Evolutionary conservation across 306 rosid genomes (phyloP).

Genomic region (Malus sieversii): DNA sequence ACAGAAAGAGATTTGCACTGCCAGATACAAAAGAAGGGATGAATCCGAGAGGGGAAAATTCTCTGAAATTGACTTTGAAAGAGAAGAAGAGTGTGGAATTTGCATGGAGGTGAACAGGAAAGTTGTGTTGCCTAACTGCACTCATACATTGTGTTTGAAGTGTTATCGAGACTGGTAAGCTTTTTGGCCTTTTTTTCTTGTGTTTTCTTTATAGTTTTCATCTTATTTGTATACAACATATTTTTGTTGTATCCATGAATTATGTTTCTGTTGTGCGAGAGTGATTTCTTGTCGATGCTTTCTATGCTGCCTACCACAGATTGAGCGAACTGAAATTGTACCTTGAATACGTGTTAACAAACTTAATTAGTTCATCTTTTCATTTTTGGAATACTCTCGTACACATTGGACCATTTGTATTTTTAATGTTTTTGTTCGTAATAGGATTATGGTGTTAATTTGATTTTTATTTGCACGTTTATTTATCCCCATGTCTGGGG

Average conservation of each 20-base stretch:
- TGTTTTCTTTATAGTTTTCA: not conserved
- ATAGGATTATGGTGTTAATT: not conserved
- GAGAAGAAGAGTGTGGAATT: constrained; percentile 92
- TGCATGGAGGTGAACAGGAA: constrained; percentile 77
- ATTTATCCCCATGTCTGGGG: not conserved
- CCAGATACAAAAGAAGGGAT: constrained; percentile 48
- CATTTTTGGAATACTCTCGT: not conserved
- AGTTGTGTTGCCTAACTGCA: constrained; percentile 83
- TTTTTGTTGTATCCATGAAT: not conserved
- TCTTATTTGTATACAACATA: not conserved
- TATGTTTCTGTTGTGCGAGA: not conserved
- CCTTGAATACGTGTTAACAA: not conserved
- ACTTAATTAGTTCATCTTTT: not conserved
- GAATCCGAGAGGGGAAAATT: constrained; percentile 33
- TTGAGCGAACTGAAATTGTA: not conserved
- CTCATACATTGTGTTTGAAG: constrained; percentile 67
- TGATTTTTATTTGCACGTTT: not conserved
- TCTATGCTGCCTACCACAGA: not conserved
- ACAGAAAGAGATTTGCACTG: constrained; percentile 50
- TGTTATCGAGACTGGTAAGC: constrained; percentile 79
- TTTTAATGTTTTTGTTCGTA: not conserved
- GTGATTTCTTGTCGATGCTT: not conserved
- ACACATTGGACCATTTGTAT: not conserved
- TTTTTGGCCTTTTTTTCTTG: not conserved
- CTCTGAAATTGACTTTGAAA: constrained; percentile 62